phyloP scores from a whole-genome alignment of 2,329 filamentous ascomycete species.

The Paracoccidioides brasiliensis region DNA sequence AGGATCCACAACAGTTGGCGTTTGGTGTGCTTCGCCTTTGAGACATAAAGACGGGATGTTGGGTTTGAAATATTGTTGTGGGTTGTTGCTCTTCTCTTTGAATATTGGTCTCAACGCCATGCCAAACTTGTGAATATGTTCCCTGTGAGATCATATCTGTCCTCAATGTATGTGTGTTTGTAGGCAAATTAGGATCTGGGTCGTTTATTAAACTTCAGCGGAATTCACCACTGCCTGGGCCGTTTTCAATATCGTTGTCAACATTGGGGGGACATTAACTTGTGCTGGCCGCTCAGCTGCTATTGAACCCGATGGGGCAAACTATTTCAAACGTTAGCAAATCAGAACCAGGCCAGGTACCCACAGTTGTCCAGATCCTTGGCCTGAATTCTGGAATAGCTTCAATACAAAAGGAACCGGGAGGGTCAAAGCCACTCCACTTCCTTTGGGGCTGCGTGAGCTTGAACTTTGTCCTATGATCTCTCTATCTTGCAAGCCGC shows the following conservation, averaged over 20 bases:
- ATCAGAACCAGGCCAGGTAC: neutral
- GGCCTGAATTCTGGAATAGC: neutral
- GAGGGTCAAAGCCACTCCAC: too few species aligned
- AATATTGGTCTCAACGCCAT: neutral
- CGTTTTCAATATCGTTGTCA: neutral
- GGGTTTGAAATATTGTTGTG: neutral
- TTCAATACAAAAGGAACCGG: too few species aligned
- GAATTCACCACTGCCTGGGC: too few species aligned
- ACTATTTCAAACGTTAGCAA: neutral
- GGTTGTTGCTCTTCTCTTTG: too few species aligned
- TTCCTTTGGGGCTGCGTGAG: too few species aligned
- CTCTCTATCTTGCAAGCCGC: too few species aligned
- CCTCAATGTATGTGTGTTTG: too few species aligned
- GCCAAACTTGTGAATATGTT: neutral
- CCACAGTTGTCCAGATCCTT: neutral
- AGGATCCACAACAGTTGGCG: neutral
- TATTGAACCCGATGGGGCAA: neutral
- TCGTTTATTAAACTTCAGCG: too few species aligned
- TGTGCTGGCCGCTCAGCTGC: neutral
- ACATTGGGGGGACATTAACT: neutral
- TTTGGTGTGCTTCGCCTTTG: neutral
- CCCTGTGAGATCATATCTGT: too few species aligned
- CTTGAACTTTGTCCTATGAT: too few species aligned
- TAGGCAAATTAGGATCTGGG: too few species aligned
- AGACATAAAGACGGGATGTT: neutral